phyloP scores from a whole-genome alignment of 371 early-diverging fungal species.

The Mucor piriformis region DNA sequence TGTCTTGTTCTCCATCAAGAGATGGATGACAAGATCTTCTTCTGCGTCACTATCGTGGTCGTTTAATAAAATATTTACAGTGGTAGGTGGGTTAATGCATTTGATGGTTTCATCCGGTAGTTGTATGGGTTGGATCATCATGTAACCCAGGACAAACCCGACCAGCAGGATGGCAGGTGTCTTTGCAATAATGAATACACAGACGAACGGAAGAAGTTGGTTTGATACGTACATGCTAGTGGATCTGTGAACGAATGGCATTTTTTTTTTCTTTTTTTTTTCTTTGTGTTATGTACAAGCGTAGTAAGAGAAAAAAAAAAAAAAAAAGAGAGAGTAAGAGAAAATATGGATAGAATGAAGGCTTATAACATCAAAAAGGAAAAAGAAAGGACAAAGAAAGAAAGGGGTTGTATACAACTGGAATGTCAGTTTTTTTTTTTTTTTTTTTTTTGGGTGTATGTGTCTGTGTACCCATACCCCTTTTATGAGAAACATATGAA shows the following conservation, averaged over 20 bases:
- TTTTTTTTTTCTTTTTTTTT: neutral
- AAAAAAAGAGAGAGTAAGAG: neutral
- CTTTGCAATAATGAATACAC: constrained; percentile 16
- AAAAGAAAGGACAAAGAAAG: neutral
- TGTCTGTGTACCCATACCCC: neutral
- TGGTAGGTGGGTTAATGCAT: too few relatives aligned
- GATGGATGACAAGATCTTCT: neutral
- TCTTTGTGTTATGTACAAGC: neutral
- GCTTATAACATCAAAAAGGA: neutral
- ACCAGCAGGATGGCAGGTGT: constrained; percentile 16
- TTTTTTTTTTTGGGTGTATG: too few relatives aligned
- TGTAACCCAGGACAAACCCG: constrained; percentile 9
- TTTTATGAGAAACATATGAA: neutral
- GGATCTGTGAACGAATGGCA: neutral
- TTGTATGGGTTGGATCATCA: neutral
- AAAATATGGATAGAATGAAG: neutral
- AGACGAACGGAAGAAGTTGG: constrained; percentile 6
- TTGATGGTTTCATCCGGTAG: too few relatives aligned
- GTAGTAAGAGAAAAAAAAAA: neutral
- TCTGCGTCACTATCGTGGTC: neutral
- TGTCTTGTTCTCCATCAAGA: too few relatives aligned
- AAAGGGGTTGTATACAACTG: neutral
- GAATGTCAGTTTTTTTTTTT: neutral
- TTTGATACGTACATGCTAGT: constrained; percentile 4
- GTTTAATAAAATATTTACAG: neutral